Evolutionary conservation across 192 early-diverging fungal genomes (phyloP), one percentile per base, ranked within the genome.

Genomic region (Helicostylum pulchrum): DNA sequence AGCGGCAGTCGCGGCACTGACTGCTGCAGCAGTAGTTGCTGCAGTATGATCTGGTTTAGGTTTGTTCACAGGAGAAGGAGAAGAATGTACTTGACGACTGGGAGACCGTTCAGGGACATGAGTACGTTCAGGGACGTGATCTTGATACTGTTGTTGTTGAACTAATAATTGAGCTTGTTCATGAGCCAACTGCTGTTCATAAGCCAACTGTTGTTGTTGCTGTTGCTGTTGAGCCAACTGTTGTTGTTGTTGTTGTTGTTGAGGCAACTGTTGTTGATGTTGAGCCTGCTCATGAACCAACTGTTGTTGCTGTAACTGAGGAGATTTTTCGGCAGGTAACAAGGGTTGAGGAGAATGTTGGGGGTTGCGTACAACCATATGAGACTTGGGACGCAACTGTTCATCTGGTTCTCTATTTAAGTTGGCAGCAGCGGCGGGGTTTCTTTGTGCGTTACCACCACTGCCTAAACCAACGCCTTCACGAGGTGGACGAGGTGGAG

Each of bases 401-500:
- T 61, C 60, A 7, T 49, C 60, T 30, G 11, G 15, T 32, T 47
- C n/a, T 14, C 43, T 20, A 53, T 39, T 19, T 7, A 49, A 36
- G 20, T 63, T 50, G 20, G 9, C 53, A 10, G 34, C 36, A 8
- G 59, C 53, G 6, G 62, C 46, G 0, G 67, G 55, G 46, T 62
- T 62, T 26, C 67, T 53, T n/a, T 62, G 61, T 19, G 8, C 15
- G 7, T 55, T 20, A 55, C 36, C 36, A 20, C 8, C 8, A 20
- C 8, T 1, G 64, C 53, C 42, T 39, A 70, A 19, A 57, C 71
- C 58, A 58, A 59, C 44, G 57, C 66, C 72, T 67, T 81, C 64
- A 50, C 75, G 73, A 26, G 54, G 73, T 15, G 45, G 78, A 43
- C 51, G 75, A 49, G 64, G 64, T 17, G 48, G 72, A 45, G 61